These are phyloP conservation scores for Funneliformis mosseae DNA, from an alignment of 192 early-diverging fungal genomes.

Conservation along the genomic window DNA sequence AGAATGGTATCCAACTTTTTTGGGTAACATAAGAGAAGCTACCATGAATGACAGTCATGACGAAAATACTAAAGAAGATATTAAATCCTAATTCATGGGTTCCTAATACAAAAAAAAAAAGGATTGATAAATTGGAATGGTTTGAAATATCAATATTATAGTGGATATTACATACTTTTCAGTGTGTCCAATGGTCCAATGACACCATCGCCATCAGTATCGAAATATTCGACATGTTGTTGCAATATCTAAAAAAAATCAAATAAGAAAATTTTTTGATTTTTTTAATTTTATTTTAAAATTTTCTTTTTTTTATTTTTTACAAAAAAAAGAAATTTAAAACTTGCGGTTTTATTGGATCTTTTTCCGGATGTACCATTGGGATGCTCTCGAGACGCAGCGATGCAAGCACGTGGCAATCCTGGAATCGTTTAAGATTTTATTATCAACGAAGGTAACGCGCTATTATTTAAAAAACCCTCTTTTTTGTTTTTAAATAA, in stretches of 20 bases:
- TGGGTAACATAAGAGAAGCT: conserved; percentile 43
- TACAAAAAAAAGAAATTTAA: too few relatives aligned
- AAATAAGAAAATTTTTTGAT: not conserved
- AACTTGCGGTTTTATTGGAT: too few relatives aligned
- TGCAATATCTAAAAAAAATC: conserved; percentile 42
- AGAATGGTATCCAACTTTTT: conserved; percentile 44
- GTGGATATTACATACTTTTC: not conserved
- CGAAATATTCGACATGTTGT: conserved; percentile 59
- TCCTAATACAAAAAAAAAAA: conserved; percentile 31
- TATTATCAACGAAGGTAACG: too few relatives aligned
- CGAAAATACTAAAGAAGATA: conserved; percentile 40
- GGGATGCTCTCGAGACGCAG: too few relatives aligned
- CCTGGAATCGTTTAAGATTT: too few relatives aligned
- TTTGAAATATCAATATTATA: not conserved
- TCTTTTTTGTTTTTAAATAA: too few relatives aligned
- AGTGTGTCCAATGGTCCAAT: conserved; percentile 46
- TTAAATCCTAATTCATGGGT: conserved; percentile 52
- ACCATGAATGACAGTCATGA: conserved; percentile 45
- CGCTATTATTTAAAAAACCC: too few relatives aligned
- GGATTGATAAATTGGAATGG: not conserved
- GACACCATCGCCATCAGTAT: conserved; percentile 45
- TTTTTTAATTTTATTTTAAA: not conserved
- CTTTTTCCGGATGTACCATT: too few relatives aligned
- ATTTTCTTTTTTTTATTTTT: not conserved
- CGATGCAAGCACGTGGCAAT: too few relatives aligned